Base-by-base conservation (phyloP, 2,329 filamentous ascomycete species). In the Thermomyces lanuginosus region DNA sequence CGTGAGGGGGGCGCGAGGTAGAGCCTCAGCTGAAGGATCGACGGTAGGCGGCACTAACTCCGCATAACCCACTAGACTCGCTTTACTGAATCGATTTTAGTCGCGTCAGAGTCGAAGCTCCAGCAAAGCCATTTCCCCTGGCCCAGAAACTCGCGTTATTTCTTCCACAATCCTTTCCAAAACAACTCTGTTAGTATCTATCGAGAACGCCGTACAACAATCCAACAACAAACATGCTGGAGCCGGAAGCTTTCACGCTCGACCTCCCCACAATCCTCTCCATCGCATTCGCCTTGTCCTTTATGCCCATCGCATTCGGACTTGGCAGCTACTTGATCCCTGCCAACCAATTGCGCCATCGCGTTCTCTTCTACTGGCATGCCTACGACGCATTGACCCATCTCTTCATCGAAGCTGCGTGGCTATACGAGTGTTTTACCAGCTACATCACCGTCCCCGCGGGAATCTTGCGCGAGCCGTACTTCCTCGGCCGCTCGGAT, bases 361-460 rank as follows among this genome's bases (percentile, higher is more conserved):
- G 83, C 35, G 59, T 79, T 47, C 72, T 93, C 37, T 92, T 92
- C 64, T 69, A 91, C 56, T 93, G 86, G 86, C 84, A 93, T 59
- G 67, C 80, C 19, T 91, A 92, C 57, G 84, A 93, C 52, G 81
- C 81, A 16, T 66, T 93, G 22, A 86, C 84, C 44, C 89, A 98
- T 60, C 72, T 91, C 54, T 63, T 82, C 49, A 77, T 95, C 49
- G 86, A 95, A 58, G 84, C 82, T 28, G 76, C 72, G 44, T 95
- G 82, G 55, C 71, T 93, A 13, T 93, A 83, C 64, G 81, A 92
- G 58, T 92, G 81, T 61, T 91, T 95, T 66, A 86, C 83, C 64
- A 65, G 65, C 39, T 72, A 61, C 42, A 53, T 55, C 24, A 43
- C 51, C 11, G 48, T 67, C 20, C 52, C 60, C 5, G 50, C 51